These are phyloP conservation scores for Colletotrichum phormii DNA, from an alignment of 2,329 filamentous ascomycete species.

Conservation along the genomic window DNA sequence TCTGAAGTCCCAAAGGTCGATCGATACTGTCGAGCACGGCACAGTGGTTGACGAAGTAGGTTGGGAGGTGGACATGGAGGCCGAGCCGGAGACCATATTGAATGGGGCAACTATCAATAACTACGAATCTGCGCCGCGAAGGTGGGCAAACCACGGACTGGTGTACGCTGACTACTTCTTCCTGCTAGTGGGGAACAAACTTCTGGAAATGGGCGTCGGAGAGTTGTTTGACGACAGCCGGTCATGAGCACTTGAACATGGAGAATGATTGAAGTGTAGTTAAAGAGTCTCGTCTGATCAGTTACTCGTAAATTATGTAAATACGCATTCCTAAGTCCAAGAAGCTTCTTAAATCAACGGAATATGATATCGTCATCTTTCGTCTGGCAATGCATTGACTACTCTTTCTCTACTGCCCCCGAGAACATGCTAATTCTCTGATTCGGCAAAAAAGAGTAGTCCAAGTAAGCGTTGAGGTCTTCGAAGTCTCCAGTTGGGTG, in stretches of 20 bases:
- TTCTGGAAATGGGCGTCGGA: constrained; percentile 46
- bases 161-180: constrained; percentile 64
- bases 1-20: not conserved
- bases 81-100: constrained; percentile 56
- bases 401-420: constrained; percentile 11
- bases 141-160: constrained; percentile 58
- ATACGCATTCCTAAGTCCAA: not conserved
- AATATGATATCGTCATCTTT: not conserved
- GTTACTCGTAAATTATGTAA: too few species aligned
- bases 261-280: not conserved
- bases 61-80: constrained; percentile 41
- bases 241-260: not conserved
- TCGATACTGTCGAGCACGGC: constrained; percentile 42
- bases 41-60: constrained; percentile 24
- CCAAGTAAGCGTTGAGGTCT: constrained; percentile 41
- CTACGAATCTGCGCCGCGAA: constrained; percentile 55
- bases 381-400: too few species aligned
- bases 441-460: constrained; percentile 41
- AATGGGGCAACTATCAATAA: constrained; percentile 59
- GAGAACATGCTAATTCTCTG: constrained; percentile 43
- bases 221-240: not conserved
- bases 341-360: not conserved
- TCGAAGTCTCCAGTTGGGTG: constrained; percentile 27
- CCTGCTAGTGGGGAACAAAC: constrained; percentile 57
- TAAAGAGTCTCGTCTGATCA: not conserved